These are phyloP conservation scores for Multifurca ochricompacta DNA, from an alignment of 768 basidiomycete genomes.

Conservation along the genomic window DNA sequence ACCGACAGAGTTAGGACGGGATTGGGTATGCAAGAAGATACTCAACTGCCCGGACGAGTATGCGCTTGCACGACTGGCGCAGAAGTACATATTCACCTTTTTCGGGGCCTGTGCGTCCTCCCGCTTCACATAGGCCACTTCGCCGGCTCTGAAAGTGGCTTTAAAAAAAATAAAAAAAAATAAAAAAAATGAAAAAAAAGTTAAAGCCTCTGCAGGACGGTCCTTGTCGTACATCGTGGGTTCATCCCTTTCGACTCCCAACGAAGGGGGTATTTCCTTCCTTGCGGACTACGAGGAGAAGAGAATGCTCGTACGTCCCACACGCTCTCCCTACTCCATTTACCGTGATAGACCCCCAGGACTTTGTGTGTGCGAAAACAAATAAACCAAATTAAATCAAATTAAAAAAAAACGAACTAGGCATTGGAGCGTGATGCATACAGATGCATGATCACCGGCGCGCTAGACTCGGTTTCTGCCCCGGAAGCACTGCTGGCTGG, in stretches of 20 bases:
- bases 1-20: slow-evolving; percentile 11
- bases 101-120: slow-evolving; percentile 14
- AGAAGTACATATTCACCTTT: slow-evolving; percentile 18
- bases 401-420: too few relatives aligned
- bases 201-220: slow-evolving; percentile 13
- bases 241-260: slow-evolving; percentile 4
- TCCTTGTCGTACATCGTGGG: background rate
- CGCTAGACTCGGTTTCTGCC: background rate
- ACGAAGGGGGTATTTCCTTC: background rate
- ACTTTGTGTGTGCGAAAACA: too few relatives aligned
- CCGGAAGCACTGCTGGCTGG: background rate
- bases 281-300: background rate
- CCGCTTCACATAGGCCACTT: background rate
- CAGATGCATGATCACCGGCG: slow-evolving; percentile 11
- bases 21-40: slow-evolving; percentile 16
- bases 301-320: slow-evolving; percentile 1
- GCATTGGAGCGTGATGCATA: slow-evolving; percentile 10
- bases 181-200: slow-evolving; percentile 3
- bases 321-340: background rate
- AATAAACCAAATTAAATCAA: too few relatives aligned
- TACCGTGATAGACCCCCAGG: background rate
- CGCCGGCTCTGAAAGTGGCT: background rate
- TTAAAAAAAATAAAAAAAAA: too few relatives aligned
- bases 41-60: slow-evolving; percentile 15
- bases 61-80: slow-evolving; percentile 14